These are phyloP conservation scores for Pleomassaria siparia DNA, from an alignment of 2,329 filamentous ascomycete species.

Conservation along the genomic window DNA sequence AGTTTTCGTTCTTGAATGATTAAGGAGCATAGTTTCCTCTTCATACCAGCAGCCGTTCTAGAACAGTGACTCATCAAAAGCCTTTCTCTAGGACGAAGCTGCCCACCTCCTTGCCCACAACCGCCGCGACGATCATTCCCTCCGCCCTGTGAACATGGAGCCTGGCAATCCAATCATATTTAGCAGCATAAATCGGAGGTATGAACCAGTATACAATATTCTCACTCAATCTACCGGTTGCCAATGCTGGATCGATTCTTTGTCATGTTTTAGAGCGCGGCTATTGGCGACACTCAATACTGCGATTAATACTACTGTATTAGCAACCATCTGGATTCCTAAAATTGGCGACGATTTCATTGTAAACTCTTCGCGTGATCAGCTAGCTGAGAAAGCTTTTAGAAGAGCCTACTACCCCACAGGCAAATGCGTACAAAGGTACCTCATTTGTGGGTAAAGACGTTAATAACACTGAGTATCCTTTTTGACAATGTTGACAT, in stretches of 20 bases:
- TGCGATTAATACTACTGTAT: neutral
- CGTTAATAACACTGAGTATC: slow-evolving; percentile 58
- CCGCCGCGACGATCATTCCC: slow-evolving; percentile 46
- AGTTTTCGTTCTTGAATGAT: too few species aligned
- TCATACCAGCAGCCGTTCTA: too few species aligned
- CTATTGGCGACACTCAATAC: neutral
- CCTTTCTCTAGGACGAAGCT: too few species aligned
- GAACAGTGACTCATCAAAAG: too few species aligned
- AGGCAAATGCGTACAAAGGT: slow-evolving; percentile 66
- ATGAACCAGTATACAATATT: slow-evolving; percentile 13
- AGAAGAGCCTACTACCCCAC: slow-evolving; percentile 61
- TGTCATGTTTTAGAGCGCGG: neutral
- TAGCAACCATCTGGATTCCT: slow-evolving; percentile 29
- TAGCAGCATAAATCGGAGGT: slow-evolving; percentile 10
- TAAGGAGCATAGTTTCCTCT: too few species aligned
- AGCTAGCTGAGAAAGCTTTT: slow-evolving; percentile 60
- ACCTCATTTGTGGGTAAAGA: slow-evolving; percentile 54
- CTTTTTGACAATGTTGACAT: slow-evolving; percentile 34
- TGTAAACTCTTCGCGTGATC: slow-evolving; percentile 49
- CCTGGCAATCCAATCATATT: slow-evolving; percentile 24
- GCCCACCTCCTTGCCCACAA: slow-evolving; percentile 46
- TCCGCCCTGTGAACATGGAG: slow-evolving; percentile 45
- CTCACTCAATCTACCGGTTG: slow-evolving; percentile 18
- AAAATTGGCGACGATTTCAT: slow-evolving; percentile 58
- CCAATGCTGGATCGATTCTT: slow-evolving; percentile 21